Conservation (phyloP, 1,139 yeast genomes). For the Pichia sp. region DNA sequence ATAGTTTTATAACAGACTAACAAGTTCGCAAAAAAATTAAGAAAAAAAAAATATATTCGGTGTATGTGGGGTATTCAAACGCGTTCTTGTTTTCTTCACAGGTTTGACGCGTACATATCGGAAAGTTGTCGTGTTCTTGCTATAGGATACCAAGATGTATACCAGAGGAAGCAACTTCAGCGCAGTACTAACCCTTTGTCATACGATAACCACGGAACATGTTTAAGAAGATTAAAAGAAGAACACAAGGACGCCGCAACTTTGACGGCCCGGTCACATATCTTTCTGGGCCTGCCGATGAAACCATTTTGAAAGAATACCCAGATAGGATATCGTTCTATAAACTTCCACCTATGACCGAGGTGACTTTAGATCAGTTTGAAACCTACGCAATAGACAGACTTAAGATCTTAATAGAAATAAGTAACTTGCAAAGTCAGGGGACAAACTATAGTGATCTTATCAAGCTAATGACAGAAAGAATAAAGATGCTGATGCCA, state of each 20-base stretch:
- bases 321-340: constrained; percentile 63
- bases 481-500: constrained; percentile 63
- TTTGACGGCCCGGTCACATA: constrained; percentile 39
- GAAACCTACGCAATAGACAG: constrained; percentile 96
- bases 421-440: constrained; percentile 70
- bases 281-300: constrained; percentile 13
- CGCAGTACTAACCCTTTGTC: not conserved
- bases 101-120: not conserved
- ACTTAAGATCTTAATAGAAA: constrained; percentile 73
- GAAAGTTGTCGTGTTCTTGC: not conserved
- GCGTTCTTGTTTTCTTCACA: not conserved
- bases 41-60: not conserved
- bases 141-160: not conserved
- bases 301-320: constrained; percentile 28
- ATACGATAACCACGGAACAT: constrained; percentile 31
- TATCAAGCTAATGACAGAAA: constrained; percentile 60
- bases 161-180: not conserved
- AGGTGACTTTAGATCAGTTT: constrained; percentile 85
- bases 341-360: constrained; percentile 69
- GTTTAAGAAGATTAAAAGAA: constrained; percentile 74
- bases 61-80: not conserved
- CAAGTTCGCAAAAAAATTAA: not conserved
- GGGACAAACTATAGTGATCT: constrained; percentile 62
- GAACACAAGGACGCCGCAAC: constrained; percentile 71
- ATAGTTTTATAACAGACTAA: not conserved